Percentiles rank a stretch among this genome's conserved stretches.
phyloP scores from a whole-genome alignment of 1,139 yeast species.

The Magnusiomyces clavatus region DNA sequence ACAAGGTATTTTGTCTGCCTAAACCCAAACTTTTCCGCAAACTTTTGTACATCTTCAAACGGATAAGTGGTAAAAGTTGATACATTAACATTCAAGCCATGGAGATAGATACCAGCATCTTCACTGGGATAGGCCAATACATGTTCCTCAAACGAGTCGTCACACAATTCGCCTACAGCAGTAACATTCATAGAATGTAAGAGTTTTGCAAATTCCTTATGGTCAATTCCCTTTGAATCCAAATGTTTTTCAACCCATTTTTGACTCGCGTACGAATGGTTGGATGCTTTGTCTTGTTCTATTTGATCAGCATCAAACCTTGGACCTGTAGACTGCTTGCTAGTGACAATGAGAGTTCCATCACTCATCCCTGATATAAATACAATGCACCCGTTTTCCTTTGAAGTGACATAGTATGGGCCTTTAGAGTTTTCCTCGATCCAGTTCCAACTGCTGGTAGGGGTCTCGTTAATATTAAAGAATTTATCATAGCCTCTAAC shows the following conservation, averaged over 20 bases:
- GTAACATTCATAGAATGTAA: constrained; percentile 53
- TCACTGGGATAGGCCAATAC: constrained; percentile 65
- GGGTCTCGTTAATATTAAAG: constrained; percentile 68
- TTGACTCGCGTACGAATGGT: constrained; percentile 75
- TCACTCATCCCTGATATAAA: constrained; percentile 68
- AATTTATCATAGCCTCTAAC: constrained; percentile 93
- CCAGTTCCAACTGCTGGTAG: constrained; percentile 43
- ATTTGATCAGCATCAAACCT: constrained; percentile 36
- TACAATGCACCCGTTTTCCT: constrained; percentile 92
- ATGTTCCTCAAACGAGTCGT: constrained; percentile 91
- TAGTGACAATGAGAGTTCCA: constrained; percentile 72
- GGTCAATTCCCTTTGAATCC: constrained; percentile 32
- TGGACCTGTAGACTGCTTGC: constrained; percentile 81
- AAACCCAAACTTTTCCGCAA: constrained; percentile 73
- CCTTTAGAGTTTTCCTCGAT: constrained; percentile 49
- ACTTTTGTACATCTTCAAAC: constrained; percentile 48
- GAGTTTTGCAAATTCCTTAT: constrained; percentile 46
- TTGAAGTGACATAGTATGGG: constrained; percentile 73
- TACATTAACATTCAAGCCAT: constrained; percentile 73
- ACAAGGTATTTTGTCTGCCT: constrained; percentile 43
- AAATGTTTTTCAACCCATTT: constrained; percentile 50
- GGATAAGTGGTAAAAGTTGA: constrained; percentile 58
- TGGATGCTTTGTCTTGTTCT: constrained; percentile 33
- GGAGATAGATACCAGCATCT: constrained; percentile 76
- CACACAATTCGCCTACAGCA: constrained; percentile 90